phyloP scores from a whole-genome alignment of 805 yeast genomes.

The Phaffomyces antillensis region DNA sequence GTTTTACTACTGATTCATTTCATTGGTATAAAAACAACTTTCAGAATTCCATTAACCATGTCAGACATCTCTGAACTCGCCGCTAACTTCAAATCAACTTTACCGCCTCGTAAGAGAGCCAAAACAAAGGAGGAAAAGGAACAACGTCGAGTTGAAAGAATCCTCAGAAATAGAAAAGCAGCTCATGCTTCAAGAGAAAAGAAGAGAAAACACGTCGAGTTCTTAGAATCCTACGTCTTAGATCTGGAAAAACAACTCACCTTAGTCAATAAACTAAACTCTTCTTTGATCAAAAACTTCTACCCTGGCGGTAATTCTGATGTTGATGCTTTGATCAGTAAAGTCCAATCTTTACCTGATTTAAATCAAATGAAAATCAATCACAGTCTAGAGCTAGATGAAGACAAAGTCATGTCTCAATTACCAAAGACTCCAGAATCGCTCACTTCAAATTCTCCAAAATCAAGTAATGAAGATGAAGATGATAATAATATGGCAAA shows the following conservation, averaged over 20 bases:
- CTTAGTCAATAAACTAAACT: slow-evolving; percentile 13
- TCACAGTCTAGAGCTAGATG: slow-evolving; percentile 14
- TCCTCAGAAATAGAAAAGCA: slow-evolving; percentile 88
- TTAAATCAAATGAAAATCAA: slow-evolving; percentile 15
- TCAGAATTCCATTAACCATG: slow-evolving; percentile 6
- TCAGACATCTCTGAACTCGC: slow-evolving; percentile 25
- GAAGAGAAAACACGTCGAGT: slow-evolving; percentile 87
- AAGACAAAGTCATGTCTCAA: neutral
- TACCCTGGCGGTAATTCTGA: slow-evolving; percentile 16
- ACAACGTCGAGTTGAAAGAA: slow-evolving; percentile 89
- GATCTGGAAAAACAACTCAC: slow-evolving; percentile 21
- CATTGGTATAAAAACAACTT: no score
- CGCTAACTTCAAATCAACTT: slow-evolving; percentile 36
- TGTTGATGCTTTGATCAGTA: slow-evolving; percentile 12
- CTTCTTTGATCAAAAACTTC: slow-evolving; percentile 5
- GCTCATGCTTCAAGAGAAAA: slow-evolving; percentile 97
- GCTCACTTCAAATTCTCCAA: slow-evolving; percentile 14
- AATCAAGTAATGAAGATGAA: slow-evolving; percentile 7
- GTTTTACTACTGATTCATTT: no score
- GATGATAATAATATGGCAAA: neutral
- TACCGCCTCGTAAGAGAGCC: slow-evolving; percentile 95
- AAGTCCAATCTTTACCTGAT: slow-evolving; percentile 18
- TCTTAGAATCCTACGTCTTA: slow-evolving; percentile 44
- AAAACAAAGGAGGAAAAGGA: slow-evolving; percentile 96
- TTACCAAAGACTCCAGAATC: slow-evolving; percentile 25